Percentiles rank a stretch among this genome's conserved stretches.
These are phyloP conservation scores for Cnidoscolus chayamansa DNA, from an alignment of 441 rosid species.

Conservation along the genomic window DNA sequence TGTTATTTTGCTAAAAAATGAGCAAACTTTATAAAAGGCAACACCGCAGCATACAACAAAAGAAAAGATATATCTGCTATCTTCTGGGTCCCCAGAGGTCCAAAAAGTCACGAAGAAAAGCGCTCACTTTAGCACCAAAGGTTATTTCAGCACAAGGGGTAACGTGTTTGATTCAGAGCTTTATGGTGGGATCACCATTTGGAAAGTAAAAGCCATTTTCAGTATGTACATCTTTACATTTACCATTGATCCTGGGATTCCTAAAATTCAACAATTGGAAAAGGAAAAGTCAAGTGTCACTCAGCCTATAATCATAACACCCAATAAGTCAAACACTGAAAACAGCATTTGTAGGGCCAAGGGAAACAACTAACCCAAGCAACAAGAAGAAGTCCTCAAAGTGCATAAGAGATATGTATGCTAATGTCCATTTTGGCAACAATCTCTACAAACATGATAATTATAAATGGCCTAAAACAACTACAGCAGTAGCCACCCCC, in stretches of 20 bases:
- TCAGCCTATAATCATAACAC: constrained; percentile 9
- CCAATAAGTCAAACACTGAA: constrained; percentile 14
- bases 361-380: constrained; percentile 1
- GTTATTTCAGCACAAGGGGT: neutral
- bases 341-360: constrained; percentile 8
- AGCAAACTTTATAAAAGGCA: constrained; percentile 13
- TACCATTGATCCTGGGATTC: constrained; percentile 30
- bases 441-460: constrained; percentile 28
- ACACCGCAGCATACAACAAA: neutral
- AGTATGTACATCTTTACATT: constrained; percentile 14
- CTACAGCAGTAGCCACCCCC: constrained; percentile 34
- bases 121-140: constrained; percentile 5
- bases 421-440: constrained; percentile 17
- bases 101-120: constrained; percentile 7
- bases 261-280: constrained; percentile 29
- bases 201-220: constrained; percentile 13
- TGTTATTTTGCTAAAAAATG: constrained; percentile 7
- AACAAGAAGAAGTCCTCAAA: neutral
- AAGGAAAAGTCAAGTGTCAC: constrained; percentile 27
- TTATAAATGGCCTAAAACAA: constrained; percentile 27
- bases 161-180: neutral
- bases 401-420: constrained; percentile 19
- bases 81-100: constrained; percentile 17
- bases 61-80: neutral
- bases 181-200: constrained; percentile 22